Base-by-base conservation (phyloP, 2,329 filamentous ascomycete species). In the Rhynchosporium agropyri region DNA sequence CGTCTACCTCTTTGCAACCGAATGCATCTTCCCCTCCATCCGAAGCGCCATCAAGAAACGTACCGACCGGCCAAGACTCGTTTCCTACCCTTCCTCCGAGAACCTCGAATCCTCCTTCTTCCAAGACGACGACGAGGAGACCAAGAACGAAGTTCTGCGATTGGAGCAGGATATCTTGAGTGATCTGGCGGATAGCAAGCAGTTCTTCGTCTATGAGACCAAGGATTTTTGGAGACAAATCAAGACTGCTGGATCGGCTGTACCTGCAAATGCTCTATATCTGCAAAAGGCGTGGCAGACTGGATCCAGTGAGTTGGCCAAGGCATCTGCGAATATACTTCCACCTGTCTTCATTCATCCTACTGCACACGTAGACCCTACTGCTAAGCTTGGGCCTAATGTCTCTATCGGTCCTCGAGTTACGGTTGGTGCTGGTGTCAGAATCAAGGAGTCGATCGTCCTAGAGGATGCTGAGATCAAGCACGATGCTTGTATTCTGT, bases 211-310 rank as follows among this genome's bases (percentile, higher is more conserved):
- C 38, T 90, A 97, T 77, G 95, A 99, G 81, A 98, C 94, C 69
- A 96, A 96, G 81, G 95, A 98, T 77, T 99, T 99, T 79, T 99
- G 95, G 95, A 92, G 95, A 72, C 95, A 99, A 83, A 98, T 99
- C 85, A 99, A 99, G 85, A 97, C 95, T 1, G 95, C 95, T 64
- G 95, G 95, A 64, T 98, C 94, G 5, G 95, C 95, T 56, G 92
- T 99, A 33, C 95, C 95, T 15, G 95, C 95, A 67, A 98, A 98
- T 74, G 95, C 95, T 13, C 85, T 99, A 40, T 99, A 99, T 79
- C 86, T 99, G 60, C 92, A 96, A 76, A 92, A 97, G 81, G 94
- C 95, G 26, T 89, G 89, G 81, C 94, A 98, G 79, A 84, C 83
- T 50, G 87, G 87, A 69, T 92, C 91, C 45, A 83, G 87, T 59